Evolutionary conservation across 2,329 filamentous ascomycete genomes (phyloP).

Genomic region (Helminthosporium solani): DNA sequence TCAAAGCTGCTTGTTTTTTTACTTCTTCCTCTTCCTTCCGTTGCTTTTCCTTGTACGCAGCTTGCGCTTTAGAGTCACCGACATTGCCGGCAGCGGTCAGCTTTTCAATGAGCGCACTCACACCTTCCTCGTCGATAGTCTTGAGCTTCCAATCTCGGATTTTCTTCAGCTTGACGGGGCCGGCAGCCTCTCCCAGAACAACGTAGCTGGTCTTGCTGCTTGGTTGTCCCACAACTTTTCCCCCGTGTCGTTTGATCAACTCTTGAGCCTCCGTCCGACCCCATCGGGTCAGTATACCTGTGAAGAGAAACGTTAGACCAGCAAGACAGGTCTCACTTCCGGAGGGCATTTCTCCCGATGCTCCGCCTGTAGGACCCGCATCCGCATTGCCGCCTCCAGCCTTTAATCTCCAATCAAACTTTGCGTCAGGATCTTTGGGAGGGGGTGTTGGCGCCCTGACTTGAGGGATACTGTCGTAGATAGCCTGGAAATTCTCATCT

Average conservation of each 20-base stretch:
- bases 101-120: slow-evolving; percentile 79
- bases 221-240: slow-evolving; percentile 81
- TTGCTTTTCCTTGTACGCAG: slow-evolving; percentile 80
- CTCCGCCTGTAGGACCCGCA: slow-evolving; percentile 62
- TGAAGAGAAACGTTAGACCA: slow-evolving; percentile 92
- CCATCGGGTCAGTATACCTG: slow-evolving; percentile 77
- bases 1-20: slow-evolving; percentile 75
- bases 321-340: slow-evolving; percentile 87
- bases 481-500: slow-evolving; percentile 72
- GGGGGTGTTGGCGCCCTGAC: slow-evolving; percentile 84
- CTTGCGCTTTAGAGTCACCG: slow-evolving; percentile 83
- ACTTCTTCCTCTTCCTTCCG: slow-evolving; percentile 82
- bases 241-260: slow-evolving; percentile 89
- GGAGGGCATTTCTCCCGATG: slow-evolving; percentile 68
- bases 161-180: slow-evolving; percentile 87
- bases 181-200: slow-evolving; percentile 85
- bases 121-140: slow-evolving; percentile 89
- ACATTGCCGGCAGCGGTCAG: slow-evolving; percentile 74
- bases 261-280: slow-evolving; percentile 81
- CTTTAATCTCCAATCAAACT: slow-evolving; percentile 73
- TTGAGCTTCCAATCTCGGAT: slow-evolving; percentile 79
- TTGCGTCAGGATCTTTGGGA: slow-evolving; percentile 63
- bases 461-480: slow-evolving; percentile 83
- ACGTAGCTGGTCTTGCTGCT: slow-evolving; percentile 95
- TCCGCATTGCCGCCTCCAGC: slow-evolving; percentile 59